Evolutionary conservation across 2,329 filamentous ascomycete genomes (phyloP).

Genomic region (Fusarium sp.): DNA sequence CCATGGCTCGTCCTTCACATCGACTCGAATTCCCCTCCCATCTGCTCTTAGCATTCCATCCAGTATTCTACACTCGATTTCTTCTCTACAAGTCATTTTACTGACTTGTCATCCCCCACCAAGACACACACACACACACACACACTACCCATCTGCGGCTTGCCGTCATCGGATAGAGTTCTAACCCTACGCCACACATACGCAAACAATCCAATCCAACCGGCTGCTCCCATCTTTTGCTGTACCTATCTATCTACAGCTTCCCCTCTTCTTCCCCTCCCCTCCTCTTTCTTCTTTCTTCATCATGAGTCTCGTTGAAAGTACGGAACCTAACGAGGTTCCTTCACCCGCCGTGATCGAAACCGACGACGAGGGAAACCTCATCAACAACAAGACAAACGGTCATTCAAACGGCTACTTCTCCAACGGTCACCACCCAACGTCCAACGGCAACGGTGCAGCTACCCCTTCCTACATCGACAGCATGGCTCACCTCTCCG

Average conservation of each 20-base stretch:
- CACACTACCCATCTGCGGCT: conserved; percentile 15
- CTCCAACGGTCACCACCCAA: conserved; percentile 29
- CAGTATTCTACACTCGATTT: too few species aligned
- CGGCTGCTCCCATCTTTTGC: conserved; percentile 26
- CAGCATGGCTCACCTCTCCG: conserved; percentile 61
- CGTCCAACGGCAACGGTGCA: conserved; percentile 42
- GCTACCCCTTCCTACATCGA: conserved; percentile 29
- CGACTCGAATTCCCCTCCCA: not conserved
- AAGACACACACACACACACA: conserved; percentile 4
- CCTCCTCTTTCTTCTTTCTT: conserved; percentile 12
- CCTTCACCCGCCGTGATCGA: conserved; percentile 42
- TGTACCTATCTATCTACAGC: not conserved
- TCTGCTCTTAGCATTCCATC: not conserved
- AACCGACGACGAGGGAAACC: conserved; percentile 44
- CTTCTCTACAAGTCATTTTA: not conserved
- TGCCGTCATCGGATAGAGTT: conserved; percentile 31
- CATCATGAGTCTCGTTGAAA: conserved; percentile 40
- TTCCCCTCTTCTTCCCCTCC: conserved; percentile 23
- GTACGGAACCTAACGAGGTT: conserved; percentile 34
- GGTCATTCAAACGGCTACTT: conserved; percentile 41
- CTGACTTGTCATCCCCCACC: conserved; percentile 17
- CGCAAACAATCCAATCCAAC: conserved; percentile 4
- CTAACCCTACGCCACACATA: conserved; percentile 20
- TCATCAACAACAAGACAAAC: conserved; percentile 43
- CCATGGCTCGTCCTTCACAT: conserved; percentile 24